Evolutionary conservation across 345 rosid genomes (phyloP), one percentile per base, ranked within the genome.

Genomic region (Citrus hindsii): DNA sequence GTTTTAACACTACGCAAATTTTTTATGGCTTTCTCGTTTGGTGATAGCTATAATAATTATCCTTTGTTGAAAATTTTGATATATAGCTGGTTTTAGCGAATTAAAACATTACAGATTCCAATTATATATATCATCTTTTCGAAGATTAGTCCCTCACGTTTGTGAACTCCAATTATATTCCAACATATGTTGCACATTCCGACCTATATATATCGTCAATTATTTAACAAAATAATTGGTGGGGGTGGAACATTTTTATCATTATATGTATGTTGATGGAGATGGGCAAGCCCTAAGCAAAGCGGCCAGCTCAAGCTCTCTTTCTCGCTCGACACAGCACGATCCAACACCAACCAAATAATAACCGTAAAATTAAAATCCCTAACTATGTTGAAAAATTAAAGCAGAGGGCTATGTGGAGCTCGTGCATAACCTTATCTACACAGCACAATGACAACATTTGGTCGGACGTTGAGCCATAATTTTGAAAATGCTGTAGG

Each of bases 391-490:
- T 4, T 32, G 46, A 33, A 35, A 65, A 64, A 14, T 33, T 1
- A 66, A 78, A 42, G 69, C 73, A 75, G 21, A 63, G 56, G 40
- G 64, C 51, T 48, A 65, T 62, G 67, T 18, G 82, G 48, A 69
- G 77, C 42, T 74, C n/a, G 18, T 51, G 35, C 21, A 21, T 2
- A 10, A 30, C 77, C 86, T 83, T 83, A 85, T 83, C 88, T 38
- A 4, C 1, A 73, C 12, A n/a, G 72, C 65, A 76, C 69, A 68
- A 46, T 28, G 87, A 85, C 82, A 80, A 67, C 5, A 10, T 56
- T 37, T 80, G 84, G 82, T 82, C 84, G 80, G 87, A 71, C 5
- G 76, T 60, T 77, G 61, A 75, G 73, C 72, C 67, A 64, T 6
- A 80, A 21, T 67, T 77, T 77, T 74, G 21, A 33, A 19, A 46